phyloP scores from a whole-genome alignment of 2,329 filamentous ascomycete species.

The Xylariaceae sp. region DNA sequence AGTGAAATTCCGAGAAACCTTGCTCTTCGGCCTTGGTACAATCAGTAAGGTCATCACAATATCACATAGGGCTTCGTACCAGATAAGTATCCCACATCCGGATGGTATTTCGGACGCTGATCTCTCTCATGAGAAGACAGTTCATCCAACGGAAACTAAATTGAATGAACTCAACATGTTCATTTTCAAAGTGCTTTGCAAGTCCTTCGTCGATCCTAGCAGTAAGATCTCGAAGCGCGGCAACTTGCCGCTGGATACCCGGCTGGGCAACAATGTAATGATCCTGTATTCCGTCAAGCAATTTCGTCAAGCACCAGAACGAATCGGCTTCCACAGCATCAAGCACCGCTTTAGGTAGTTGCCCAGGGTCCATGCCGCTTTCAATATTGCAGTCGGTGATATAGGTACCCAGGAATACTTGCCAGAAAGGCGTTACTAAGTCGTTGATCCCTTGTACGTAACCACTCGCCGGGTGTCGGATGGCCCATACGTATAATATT shows the following conservation, averaged over 20 bases:
- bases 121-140: slow-evolving; percentile 95
- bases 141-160: slow-evolving; percentile 99
- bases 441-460: slow-evolving; percentile 99
- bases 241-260: slow-evolving; percentile 92
- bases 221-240: slow-evolving; percentile 85
- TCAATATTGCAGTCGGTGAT: slow-evolving; percentile 94
- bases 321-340: slow-evolving; percentile 97
- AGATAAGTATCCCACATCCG: slow-evolving; percentile 99
- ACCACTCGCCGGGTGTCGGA: slow-evolving; percentile 93
- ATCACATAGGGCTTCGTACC: slow-evolving; percentile 54
- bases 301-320: slow-evolving; percentile 97
- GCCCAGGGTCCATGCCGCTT: slow-evolving; percentile 93
- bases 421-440: slow-evolving; percentile 95
- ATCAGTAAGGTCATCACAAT: slow-evolving; percentile 10
- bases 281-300: slow-evolving; percentile 98
- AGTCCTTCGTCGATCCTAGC: slow-evolving; percentile 83
- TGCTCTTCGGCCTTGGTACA: slow-evolving; percentile 84
- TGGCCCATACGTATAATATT: slow-evolving; percentile 96
- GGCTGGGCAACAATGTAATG: slow-evolving; percentile 98
- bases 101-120: slow-evolving; percentile 94
- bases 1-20: slow-evolving; percentile 96
- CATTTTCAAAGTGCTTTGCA: slow-evolving; percentile 84
- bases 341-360: slow-evolving; percentile 84
- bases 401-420: slow-evolving; percentile 93
- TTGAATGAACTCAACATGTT: slow-evolving; percentile 97